Evolutionary conservation across 768 basidiomycete species (phyloP), one percentile per base, ranked within the genome.

Genomic region (Pisolithus tinctorius): DNA sequence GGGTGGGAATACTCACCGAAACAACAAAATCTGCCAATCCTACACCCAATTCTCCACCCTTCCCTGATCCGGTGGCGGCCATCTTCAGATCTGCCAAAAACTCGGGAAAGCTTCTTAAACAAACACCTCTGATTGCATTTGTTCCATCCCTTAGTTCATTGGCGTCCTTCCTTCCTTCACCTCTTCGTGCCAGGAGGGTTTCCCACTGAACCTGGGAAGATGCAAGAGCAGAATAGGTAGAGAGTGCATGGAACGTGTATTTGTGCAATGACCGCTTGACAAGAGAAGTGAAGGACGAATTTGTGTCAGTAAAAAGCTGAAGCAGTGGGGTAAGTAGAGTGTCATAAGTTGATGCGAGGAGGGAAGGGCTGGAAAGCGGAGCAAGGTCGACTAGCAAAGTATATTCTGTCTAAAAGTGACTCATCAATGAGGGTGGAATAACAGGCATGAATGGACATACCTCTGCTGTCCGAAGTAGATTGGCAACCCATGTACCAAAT

Each of bases 71-170:
- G 40, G 74, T 61, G 2, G 76, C 78, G 1, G 82, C 82, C 54
- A 83, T 63, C 64, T 88, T 88, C 60, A 92, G 67, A 62, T 92
- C 88, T 16, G 82, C 87, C 43, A 93, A 63, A 56, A 88, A 86
- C 59, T 93, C 89, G 0, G 90, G 89, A 64, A 92, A 93, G 47
- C 86, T 89, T 42, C 90, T 74, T 52, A 92, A 66, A 60, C 88
- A 89, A 1, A 90, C 73, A 0, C 76, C 80, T 13, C 86, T 72
- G 9, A 93, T 69, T 5, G 77, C 69, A 47, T 81, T 79, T 6
- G 88, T 59, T 0, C 81, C 83, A 8, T 92, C 90, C 58, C 80
- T 84, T 43, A 88, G 66, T 58, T 88, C 88, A 57, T 89, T 89
- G 25, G 70, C 69, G 27, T 77, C 77, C 51, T 69, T 71, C 23